Conservation (phyloP, 768 basidiomycete genomes). For the Suillus luteus region DNA sequence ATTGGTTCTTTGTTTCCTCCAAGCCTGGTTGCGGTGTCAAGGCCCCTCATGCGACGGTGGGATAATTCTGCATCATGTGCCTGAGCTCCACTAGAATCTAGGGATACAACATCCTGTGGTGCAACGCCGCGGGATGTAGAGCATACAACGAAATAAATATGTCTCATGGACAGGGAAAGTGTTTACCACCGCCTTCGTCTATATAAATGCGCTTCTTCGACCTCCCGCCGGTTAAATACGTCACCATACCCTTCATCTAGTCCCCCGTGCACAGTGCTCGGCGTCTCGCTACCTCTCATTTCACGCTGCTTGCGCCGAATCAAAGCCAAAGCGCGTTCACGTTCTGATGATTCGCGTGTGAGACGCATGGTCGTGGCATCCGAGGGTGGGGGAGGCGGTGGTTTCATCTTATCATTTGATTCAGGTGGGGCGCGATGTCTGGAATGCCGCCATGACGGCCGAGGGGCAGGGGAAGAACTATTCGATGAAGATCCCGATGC, state of each 20-base stretch:
- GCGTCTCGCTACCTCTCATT: constrained; percentile 64
- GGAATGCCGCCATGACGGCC: constrained; percentile 21
- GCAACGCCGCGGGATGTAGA: background rate
- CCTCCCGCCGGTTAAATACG: constrained; percentile 68
- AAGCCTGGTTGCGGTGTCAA: no score
- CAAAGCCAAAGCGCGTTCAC: constrained; percentile 72
- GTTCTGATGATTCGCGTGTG: constrained; percentile 72
- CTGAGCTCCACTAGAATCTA: no score
- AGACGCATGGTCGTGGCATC: constrained; percentile 58
- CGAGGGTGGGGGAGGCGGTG: constrained; percentile 7
- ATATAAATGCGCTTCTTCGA: constrained; percentile 65
- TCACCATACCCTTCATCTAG: constrained; percentile 58
- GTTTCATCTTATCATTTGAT: constrained; percentile 12
- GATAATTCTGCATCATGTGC: no score
- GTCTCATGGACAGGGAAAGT: background rate
- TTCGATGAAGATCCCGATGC: constrained; percentile 40
- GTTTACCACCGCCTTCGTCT: constrained; percentile 41
- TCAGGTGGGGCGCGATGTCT: constrained; percentile 20
- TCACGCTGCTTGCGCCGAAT: constrained; percentile 68
- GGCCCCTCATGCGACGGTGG: no score
- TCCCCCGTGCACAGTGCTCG: constrained; percentile 63
- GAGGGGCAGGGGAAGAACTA: constrained; percentile 24
- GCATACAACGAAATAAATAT: background rate
- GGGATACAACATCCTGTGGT: background rate
- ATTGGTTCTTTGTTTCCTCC: no score